Evolutionary conservation across 139 green algal species (phyloP), one percentile per base, ranked within the genome.

Genomic region (Chara braunii): DNA sequence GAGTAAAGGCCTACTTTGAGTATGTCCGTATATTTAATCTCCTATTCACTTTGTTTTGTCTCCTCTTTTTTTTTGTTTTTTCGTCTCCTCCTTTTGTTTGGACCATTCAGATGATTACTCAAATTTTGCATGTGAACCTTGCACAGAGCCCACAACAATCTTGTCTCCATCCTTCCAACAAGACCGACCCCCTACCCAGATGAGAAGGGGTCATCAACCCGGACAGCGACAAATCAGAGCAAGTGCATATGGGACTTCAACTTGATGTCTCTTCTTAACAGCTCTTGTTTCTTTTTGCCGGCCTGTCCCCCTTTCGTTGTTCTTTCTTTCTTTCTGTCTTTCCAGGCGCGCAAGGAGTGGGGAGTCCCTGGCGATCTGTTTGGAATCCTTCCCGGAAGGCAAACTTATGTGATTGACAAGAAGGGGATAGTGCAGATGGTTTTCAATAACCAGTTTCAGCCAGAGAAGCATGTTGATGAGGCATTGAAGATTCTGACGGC

Each of bases 391-490:
- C 30, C 61, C 14, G 68, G 68, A 2, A 23, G 68, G 36, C 61
- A 77, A 33, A 77, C 68, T 22, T 77, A 77, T 34, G 68, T 77
- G 14, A 54, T 77, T 3, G 68, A 77, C 60, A 73, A 64, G 44
- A 73, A 72, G 60, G 68, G 68, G 36, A 24, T 65, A 29, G 68
- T 77, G 9, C 53, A 72, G 63, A 50, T 68, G 43, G 36, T 77
- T 5, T 77, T 77, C 31, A 77, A 77, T 36, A 77, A 73, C 68
- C 68, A 77, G 60, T 77, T 77, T 37, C 45, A 74, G 30, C 60
- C 68, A 7, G 60, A 72, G 68, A 73, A 73, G 43, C 68, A 77
- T 61, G 57, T 77, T 6, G 60, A 66, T 1, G 61, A 77, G 68
- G 57, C 68, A 1, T 32, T 77, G 14, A 67, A 37, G 3, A 33